Conservation (phyloP, 371 early-diverging fungal genomes). For the Rhizopus sp. region DNA sequence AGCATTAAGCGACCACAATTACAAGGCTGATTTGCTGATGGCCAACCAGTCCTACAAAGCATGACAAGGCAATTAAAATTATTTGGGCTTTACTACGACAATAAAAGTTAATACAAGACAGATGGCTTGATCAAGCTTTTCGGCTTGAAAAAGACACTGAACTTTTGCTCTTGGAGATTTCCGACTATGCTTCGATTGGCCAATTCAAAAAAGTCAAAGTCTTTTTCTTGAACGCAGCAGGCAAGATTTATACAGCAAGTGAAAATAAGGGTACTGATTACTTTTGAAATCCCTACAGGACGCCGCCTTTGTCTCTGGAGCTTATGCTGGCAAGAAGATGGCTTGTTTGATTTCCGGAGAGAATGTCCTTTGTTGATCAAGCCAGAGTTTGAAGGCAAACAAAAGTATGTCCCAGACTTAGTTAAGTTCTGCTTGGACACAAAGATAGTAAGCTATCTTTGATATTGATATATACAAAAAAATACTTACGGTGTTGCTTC, state of each 20-base stretch:
- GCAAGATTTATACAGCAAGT: slow-evolving; percentile 2
- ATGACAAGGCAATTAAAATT: too few relatives aligned
- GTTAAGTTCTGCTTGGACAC: slow-evolving; percentile 10
- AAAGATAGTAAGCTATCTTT: background rate
- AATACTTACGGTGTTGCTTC: background rate
- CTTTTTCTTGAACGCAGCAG: slow-evolving; percentile 14
- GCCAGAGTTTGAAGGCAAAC: slow-evolving; percentile 10
- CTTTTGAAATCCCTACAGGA: slow-evolving; percentile 3
- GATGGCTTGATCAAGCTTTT: too few relatives aligned
- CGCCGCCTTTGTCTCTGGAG: slow-evolving; percentile 5
- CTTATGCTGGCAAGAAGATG: slow-evolving; percentile 8
- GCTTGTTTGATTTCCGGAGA: slow-evolving; percentile 14
- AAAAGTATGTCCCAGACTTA: slow-evolving; percentile 1
- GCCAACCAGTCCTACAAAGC: too few relatives aligned
- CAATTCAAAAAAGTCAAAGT: slow-evolving; percentile 6
- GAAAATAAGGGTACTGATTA: background rate
- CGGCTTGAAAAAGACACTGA: too few relatives aligned
- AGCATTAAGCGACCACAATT: too few relatives aligned
- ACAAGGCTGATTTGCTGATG: too few relatives aligned
- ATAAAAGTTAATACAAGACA: too few relatives aligned
- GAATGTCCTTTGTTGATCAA: background rate
- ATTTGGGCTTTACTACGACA: too few relatives aligned
- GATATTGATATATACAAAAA: background rate
- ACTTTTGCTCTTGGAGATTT: slow-evolving; percentile 3
- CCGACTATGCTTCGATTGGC: slow-evolving; percentile 3